phyloP scores from a whole-genome alignment of 2,329 filamentous ascomycete genomes.

The Trichoderma endophyticum region DNA sequence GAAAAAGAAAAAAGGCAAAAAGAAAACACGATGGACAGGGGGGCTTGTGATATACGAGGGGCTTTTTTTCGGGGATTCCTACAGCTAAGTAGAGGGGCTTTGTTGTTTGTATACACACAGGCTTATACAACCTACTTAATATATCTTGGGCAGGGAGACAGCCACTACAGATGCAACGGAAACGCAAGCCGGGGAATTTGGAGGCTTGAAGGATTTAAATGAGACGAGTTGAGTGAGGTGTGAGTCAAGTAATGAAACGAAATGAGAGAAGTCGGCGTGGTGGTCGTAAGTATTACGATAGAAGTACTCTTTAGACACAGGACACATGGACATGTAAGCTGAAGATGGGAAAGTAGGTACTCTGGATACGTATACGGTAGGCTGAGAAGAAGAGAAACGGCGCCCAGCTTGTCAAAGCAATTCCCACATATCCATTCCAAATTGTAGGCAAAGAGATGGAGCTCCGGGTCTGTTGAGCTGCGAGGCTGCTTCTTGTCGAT shows the following conservation, averaged over 20 bases:
- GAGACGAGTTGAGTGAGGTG: neutral
- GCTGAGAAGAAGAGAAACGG: neutral
- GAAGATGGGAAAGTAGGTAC: neutral
- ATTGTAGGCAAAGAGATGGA: neutral
- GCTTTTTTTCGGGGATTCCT: constrained; percentile 9
- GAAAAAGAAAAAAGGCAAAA: neutral
- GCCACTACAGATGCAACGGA: constrained; percentile 4
- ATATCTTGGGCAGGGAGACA: constrained; percentile 3
- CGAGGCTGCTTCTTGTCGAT: constrained; percentile 1
- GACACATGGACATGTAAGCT: neutral
- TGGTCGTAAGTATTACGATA: neutral
- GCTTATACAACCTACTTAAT: neutral
- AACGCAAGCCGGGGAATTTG: constrained; percentile 2
- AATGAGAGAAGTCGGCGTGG: neutral
- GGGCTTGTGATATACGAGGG: neutral
- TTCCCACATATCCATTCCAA: neutral
- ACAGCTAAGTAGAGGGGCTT: neutral
- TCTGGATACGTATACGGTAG: neutral
- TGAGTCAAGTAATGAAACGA: neutral
- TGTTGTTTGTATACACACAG: neutral
- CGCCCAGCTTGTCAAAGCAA: neutral
- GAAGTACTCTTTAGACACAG: neutral
- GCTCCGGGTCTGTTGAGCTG: neutral
- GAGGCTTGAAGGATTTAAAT: neutral
- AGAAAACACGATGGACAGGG: neutral